These are phyloP conservation scores for Hysterium pulicare DNA, from an alignment of 2,329 filamentous ascomycete genomes.

Conservation along the genomic window DNA sequence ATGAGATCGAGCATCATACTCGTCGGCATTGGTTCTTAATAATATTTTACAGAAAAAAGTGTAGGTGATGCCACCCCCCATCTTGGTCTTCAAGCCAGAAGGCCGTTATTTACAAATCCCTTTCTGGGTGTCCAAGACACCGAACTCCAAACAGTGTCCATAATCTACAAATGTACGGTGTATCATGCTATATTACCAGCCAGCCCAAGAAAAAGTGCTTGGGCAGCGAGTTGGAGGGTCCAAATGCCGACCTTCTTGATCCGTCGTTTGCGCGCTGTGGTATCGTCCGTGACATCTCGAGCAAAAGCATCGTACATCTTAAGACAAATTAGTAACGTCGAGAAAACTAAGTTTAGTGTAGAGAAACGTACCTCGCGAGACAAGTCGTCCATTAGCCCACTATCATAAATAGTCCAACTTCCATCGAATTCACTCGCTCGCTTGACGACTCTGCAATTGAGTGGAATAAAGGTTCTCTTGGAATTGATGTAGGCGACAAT, in stretches of 20 bases:
- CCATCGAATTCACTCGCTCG: conserved; percentile 85
- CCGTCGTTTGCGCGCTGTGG: conserved; percentile 77
- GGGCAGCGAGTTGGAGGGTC: conserved; percentile 87
- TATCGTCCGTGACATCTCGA: conserved; percentile 84
- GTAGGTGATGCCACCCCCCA: too few relatives aligned
- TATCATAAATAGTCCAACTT: conserved; percentile 92
- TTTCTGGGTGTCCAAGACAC: too few relatives aligned
- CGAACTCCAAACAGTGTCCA: background rate
- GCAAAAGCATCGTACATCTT: conserved; percentile 90
- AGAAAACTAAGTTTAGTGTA: background rate
- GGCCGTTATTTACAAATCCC: too few relatives aligned
- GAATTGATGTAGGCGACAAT: conserved; percentile 99
- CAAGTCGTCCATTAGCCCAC: conserved; percentile 87
- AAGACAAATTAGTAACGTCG: conserved; percentile 7
- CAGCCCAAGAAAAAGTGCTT: conserved; percentile 92
- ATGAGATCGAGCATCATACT: too few relatives aligned
- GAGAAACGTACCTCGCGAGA: conserved; percentile 65
- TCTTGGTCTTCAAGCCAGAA: too few relatives aligned
- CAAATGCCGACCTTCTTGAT: conserved; percentile 96
- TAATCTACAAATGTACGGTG: background rate
- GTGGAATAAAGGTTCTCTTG: conserved; percentile 89
- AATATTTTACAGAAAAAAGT: too few relatives aligned
- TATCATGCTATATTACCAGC: conserved; percentile 69
- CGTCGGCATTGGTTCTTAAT: too few relatives aligned
- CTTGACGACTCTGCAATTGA: conserved; percentile 93